A percentile compares a stretch with the other conserved stretches of the same genome.
These are phyloP conservation scores for Stromatinia cepivora DNA, from an alignment of 2,329 filamentous ascomycete species.

Conservation along the genomic window DNA sequence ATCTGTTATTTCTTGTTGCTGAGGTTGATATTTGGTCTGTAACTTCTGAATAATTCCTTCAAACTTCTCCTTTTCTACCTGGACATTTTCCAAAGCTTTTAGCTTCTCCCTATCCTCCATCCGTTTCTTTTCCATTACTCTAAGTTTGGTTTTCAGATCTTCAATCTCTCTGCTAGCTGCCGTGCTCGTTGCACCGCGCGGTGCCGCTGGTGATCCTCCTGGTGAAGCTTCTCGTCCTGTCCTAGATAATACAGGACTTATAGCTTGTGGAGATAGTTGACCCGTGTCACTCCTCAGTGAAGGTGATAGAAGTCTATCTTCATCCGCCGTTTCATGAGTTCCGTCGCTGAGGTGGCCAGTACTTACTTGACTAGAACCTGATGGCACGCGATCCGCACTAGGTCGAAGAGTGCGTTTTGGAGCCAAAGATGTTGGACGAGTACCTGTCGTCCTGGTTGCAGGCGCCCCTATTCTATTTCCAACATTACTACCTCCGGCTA, in stretches of 20 bases:
- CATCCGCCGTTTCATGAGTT: constrained; percentile 37
- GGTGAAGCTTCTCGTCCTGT: constrained; percentile 33
- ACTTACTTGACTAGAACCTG: constrained; percentile 39
- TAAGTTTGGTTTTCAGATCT: constrained; percentile 83
- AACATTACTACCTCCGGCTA: constrained; percentile 41
- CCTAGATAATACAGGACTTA: constrained; percentile 37
- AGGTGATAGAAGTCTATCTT: constrained; percentile 45
- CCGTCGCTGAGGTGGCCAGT: constrained; percentile 32
- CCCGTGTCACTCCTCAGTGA: constrained; percentile 49
- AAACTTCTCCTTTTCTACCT: constrained; percentile 75
- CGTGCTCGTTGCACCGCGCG: constrained; percentile 34
- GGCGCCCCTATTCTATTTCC: constrained; percentile 36
- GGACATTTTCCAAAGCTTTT: constrained; percentile 73
- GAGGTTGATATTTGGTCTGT: constrained; percentile 82
- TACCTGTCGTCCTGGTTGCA: constrained; percentile 28
- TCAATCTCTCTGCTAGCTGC: constrained; percentile 65
- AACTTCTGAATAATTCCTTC: constrained; percentile 87
- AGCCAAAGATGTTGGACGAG: constrained; percentile 34
- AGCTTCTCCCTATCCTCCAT: constrained; percentile 82
- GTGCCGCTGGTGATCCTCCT: constrained; percentile 32
- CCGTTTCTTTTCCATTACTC: constrained; percentile 83
- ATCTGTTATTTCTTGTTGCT: constrained; percentile 76
- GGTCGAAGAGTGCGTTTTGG: constrained; percentile 37
- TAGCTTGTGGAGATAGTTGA: constrained; percentile 37
- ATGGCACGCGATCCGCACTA: constrained; percentile 37